Evolutionary conservation across 352 stramenopile species (phyloP).

Genomic region (Phytophthora podocarpi): DNA sequence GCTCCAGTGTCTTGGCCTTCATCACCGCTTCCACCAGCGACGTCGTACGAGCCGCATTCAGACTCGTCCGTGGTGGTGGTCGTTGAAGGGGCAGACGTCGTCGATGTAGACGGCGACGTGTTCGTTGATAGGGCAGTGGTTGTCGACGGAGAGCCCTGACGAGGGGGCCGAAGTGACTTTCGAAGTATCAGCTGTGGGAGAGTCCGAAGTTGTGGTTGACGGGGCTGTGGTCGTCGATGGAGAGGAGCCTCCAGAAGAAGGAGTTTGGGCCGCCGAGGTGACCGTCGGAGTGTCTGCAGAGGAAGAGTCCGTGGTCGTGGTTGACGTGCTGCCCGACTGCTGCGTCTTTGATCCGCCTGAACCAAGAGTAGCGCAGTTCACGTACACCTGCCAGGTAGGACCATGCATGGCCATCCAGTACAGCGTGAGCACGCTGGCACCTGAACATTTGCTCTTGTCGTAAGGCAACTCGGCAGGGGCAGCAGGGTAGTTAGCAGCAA

Average conservation of each 20-base stretch:
- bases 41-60: slow-evolving; percentile 12
- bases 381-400: slow-evolving; percentile 48
- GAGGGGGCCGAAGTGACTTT: too few relatives aligned
- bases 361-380: slow-evolving; percentile 30
- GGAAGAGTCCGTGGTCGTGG: slow-evolving; percentile 6
- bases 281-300: neutral
- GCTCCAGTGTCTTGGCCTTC: neutral
- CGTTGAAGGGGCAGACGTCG: neutral
- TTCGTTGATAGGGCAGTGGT: slow-evolving; percentile 9
- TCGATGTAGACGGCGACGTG: slow-evolving; percentile 16
- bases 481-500: slow-evolving; percentile 25
- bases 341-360: slow-evolving; percentile 1
- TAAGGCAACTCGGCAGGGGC: slow-evolving; percentile 41
- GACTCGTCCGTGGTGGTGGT: neutral
- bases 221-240: too few relatives aligned
- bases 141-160: slow-evolving; percentile 6
- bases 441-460: slow-evolving; percentile 29
- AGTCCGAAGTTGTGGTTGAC: neutral
- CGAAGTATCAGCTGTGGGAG: neutral
- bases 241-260: neutral
- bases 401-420: slow-evolving; percentile 51
- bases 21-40: slow-evolving; percentile 7
- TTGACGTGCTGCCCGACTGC: slow-evolving; percentile 4
- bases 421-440: slow-evolving; percentile 34
- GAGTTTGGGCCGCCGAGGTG: neutral